Evolutionary conservation across 2,329 filamentous ascomycete species (phyloP).

Genomic region (Venturia aucupariae): DNA sequence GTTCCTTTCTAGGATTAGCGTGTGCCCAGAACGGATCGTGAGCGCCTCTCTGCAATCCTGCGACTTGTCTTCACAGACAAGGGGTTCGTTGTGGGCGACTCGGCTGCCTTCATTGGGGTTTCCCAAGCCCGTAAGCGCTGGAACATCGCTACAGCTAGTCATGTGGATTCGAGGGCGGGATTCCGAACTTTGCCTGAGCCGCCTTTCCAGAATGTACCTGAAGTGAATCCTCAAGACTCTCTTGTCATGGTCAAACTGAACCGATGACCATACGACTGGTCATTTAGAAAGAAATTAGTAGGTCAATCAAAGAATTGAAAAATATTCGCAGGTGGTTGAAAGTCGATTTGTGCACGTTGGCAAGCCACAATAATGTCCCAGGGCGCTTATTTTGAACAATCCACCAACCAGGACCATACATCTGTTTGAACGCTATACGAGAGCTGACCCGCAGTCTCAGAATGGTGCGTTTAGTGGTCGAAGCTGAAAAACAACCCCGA

Average conservation of each 20-base stretch:
- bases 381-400: neutral
- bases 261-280: neutral
- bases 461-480: constrained; percentile 1
- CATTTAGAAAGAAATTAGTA: neutral
- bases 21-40: neutral
- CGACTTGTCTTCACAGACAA: neutral
- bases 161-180: neutral
- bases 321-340: neutral
- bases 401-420: neutral
- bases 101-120: neutral
- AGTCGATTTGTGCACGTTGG: neutral
- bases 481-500: neutral
- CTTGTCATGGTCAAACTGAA: neutral
- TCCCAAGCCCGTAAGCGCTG: neutral
- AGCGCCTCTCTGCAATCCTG: neutral
- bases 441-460: neutral
- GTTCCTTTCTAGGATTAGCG: neutral
- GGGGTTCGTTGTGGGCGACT: neutral
- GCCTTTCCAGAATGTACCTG: neutral
- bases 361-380: neutral
- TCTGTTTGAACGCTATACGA: neutral
- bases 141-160: neutral
- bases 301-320: neutral
- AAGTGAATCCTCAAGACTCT: too few species aligned
- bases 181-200: neutral